Percentiles rank a stretch among this genome's conserved stretches.
phyloP scores from a whole-genome alignment of 495 filamentous ascomycete species.

The Pseudoneurospora amorphoporcata region DNA sequence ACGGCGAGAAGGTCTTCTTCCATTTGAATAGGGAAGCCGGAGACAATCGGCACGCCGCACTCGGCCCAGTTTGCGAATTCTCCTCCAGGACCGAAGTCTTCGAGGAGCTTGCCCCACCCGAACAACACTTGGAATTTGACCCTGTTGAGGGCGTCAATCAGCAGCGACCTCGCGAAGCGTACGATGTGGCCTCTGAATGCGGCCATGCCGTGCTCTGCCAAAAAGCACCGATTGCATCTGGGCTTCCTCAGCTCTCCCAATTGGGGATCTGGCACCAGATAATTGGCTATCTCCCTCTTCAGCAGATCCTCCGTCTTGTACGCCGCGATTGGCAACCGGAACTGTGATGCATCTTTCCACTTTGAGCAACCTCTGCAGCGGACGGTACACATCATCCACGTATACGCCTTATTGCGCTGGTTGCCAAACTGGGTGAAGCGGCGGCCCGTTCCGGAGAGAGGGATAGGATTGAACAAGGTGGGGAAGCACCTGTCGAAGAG shows the following conservation, averaged over 20 bases:
- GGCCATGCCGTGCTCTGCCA: background rate
- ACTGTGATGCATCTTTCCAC: conserved; percentile 4
- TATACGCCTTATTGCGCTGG: background rate
- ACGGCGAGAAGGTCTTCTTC: too few species aligned
- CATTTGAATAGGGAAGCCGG: background rate
- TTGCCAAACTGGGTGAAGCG: background rate
- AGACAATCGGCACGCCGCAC: background rate
- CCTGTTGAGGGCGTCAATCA: background rate
- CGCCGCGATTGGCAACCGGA: background rate
- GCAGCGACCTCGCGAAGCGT: background rate
- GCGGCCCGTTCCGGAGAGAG: background rate
- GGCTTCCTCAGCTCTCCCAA: background rate
- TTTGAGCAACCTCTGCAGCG: background rate
- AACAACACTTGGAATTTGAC: background rate
- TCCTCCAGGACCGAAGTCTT: background rate
- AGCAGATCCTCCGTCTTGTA: background rate
- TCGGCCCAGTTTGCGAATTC: background rate
- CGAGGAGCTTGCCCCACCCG: background rate
- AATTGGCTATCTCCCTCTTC: background rate
- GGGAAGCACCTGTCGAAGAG: background rate
- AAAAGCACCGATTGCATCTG: background rate
- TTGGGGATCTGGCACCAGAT: background rate
- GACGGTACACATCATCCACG: background rate
- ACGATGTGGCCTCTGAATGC: background rate
- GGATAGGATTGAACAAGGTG: background rate